Conservation (phyloP, 208 protist species). For the Crithidia mellificae region DNA sequence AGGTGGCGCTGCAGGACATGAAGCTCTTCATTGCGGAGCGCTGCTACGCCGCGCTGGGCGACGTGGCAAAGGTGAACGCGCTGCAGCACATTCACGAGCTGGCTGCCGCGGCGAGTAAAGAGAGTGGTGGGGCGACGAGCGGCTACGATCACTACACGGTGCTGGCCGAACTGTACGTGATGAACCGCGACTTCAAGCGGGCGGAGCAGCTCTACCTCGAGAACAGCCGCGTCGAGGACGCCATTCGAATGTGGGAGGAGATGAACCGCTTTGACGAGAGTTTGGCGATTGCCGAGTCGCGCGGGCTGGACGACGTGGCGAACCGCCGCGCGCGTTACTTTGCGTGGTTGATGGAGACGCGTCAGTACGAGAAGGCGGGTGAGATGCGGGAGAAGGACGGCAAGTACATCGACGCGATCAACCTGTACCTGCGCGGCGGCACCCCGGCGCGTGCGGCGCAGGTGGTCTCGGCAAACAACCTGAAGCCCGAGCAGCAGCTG, state of each 20-base stretch:
- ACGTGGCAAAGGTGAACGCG: constrained; percentile 93
- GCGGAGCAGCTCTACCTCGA: constrained; percentile 95
- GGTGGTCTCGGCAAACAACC: constrained; percentile 85
- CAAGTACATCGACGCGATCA: constrained; percentile 94
- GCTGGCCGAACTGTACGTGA: constrained; percentile 82
- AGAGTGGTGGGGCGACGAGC: constrained; percentile 61
- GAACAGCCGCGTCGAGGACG: constrained; percentile 91
- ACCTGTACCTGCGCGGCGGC: constrained; percentile 95
- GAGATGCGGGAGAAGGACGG: constrained; percentile 94
- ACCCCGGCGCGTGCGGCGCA: constrained; percentile 92
- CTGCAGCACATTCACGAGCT: constrained; percentile 91
- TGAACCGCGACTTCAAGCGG: constrained; percentile 92
- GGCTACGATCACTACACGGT: constrained; percentile 93
- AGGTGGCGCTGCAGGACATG: constrained; percentile 85
- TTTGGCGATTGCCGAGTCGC: constrained; percentile 85
- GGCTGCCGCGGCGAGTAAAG: constrained; percentile 54
- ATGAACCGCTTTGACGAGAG: constrained; percentile 94
- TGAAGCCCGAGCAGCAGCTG: constrained; percentile 87
- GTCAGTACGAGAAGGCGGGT: constrained; percentile 96
- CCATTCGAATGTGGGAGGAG: constrained; percentile 97
- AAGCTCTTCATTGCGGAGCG: constrained; percentile 93
- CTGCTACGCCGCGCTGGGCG: constrained; percentile 94
- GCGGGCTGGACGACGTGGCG: constrained; percentile 84
- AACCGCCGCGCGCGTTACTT: constrained; percentile 91
- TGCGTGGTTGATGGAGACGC: constrained; percentile 94